A percentile compares a stretch with the other conserved stretches of the same genome.
These are phyloP conservation scores for Aegilops speltoides DNA, from an alignment of 176 grass and related monocot species.

Conservation along the genomic window DNA sequence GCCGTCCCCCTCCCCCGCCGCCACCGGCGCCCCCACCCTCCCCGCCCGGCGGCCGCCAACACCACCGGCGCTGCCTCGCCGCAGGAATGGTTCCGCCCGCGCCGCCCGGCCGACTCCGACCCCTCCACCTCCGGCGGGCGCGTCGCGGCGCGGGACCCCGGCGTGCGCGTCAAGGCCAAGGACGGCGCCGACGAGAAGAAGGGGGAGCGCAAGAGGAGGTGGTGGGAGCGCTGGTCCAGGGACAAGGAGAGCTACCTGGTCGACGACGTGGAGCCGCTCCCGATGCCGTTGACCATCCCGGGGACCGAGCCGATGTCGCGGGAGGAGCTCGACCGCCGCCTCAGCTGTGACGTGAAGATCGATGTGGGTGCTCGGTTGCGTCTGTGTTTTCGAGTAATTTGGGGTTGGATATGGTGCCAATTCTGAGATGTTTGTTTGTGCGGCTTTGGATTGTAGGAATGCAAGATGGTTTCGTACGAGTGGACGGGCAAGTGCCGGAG, in stretches of 20 bases:
- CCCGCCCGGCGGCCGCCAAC: conserved; percentile 45
- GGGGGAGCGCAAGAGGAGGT: conserved; percentile 33
- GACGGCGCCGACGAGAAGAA: conserved; percentile 50
- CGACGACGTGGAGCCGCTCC: conserved; percentile 75
- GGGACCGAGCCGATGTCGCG: conserved; percentile 55
- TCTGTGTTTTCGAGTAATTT: not conserved
- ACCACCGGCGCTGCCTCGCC: conserved; percentile 56
- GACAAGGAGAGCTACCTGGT: conserved; percentile 92
- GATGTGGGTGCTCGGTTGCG: conserved; percentile 47
- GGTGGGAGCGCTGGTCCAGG: conserved; percentile 89
- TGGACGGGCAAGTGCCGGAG: conserved; percentile 97
- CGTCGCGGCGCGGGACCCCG: conserved; percentile 58
- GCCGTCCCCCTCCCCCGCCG: not conserved
- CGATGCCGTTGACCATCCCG: conserved; percentile 75
- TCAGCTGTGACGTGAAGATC: conserved; percentile 63
- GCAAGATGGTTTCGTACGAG: conserved; percentile 79
- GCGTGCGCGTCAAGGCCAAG: conserved; percentile 77
- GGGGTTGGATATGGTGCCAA: not conserved
- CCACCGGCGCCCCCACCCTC: not conserved
- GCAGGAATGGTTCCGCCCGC: conserved; percentile 73
- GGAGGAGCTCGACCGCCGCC: conserved; percentile 88
- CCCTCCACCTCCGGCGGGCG: conserved; percentile 37
- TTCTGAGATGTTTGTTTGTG: conserved; percentile 19
- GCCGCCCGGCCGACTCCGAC: conserved; percentile 11
- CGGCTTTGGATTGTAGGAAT: conserved; percentile 56